Conservation (phyloP, 179 eudicot species). For the Carnegiea gigantea region DNA sequence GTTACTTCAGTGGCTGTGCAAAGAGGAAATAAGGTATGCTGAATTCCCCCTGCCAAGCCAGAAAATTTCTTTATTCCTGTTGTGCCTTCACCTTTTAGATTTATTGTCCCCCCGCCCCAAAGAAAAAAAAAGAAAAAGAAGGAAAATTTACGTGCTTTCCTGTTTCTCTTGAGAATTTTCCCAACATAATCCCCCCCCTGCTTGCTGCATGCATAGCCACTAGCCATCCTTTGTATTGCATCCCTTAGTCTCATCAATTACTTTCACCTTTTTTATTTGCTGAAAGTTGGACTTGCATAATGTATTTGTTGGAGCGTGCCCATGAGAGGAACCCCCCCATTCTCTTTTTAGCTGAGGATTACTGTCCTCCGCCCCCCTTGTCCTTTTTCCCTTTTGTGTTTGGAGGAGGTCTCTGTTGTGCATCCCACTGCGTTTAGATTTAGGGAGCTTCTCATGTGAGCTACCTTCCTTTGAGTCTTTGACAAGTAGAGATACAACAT, state of each 20-base stretch:
- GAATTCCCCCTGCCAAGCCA: neutral
- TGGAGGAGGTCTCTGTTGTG: neutral
- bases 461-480: neutral
- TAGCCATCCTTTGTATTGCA: neutral
- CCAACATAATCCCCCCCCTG: neutral
- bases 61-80: neutral
- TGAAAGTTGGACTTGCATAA: neutral
- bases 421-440: neutral
- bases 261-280: neutral
- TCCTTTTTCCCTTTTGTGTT: neutral
- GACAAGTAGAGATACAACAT: neutral
- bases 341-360: neutral
- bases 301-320: neutral
- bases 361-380: neutral
- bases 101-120: neutral
- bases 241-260: neutral
- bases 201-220: neutral
- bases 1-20: conserved; percentile 86
- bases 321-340: neutral
- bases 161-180: neutral
- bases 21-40: conserved; percentile 84
- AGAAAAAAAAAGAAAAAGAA: neutral
- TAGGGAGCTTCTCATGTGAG: neutral
- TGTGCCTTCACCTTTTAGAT: neutral
- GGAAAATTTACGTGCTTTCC: neutral